Base-by-base conservation (phyloP, 208 protist genomes). In the Trypanosoma boissoni region DNA sequence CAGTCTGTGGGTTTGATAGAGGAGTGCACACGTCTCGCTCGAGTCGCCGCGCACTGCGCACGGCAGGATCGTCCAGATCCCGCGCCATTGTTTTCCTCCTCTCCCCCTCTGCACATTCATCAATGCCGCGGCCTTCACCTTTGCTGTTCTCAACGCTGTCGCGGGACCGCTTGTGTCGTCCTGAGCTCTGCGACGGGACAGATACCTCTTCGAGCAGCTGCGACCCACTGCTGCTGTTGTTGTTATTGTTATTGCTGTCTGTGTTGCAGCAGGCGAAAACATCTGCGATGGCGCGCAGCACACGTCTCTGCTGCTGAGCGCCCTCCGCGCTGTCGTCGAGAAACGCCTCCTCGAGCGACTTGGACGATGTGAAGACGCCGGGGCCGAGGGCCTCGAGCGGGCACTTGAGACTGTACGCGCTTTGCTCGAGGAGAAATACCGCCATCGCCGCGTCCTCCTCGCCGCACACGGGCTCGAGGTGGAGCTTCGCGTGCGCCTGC, bases 401-500 rank as follows among this genome's bases (percentile, higher is more conserved):
- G 56, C 79, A 83, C 72, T 95, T 95, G 31, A 95, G 71, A 50
- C 76, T 80, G 63, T 92, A 74, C 0, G 86, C 86, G 20, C 82
- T 87, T 43, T 86, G 83, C 69, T 96, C 88, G 76, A 94, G 85
- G 41, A 96, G 60, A 46, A 90, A 88, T 23, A 96, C 78, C 10
- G 88, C 79, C 71, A 92, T 83, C n/a, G 87, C 86, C 9, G 83
- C 91, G 52, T 96, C 88, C 36, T 89, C 76, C 21, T 89, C 52
- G 14, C 76, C 81, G 64, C 86, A 91, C 1, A 82, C 42, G 18
- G 78, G 48, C 60, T 89, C 77, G 54, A 92, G 48, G 77, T 98
- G 97, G 31, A 99, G 67, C 67, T 96, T 91, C 0, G 96, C 95
- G 75, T 99, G 88, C 3, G 96, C 96, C 77, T 98, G 94, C 18